A percentile compares a stretch with the other conserved stretches of the same genome.
phyloP scores from a whole-genome alignment of 768 basidiomycete species.

The Paxillus ammoniavirescens region DNA sequence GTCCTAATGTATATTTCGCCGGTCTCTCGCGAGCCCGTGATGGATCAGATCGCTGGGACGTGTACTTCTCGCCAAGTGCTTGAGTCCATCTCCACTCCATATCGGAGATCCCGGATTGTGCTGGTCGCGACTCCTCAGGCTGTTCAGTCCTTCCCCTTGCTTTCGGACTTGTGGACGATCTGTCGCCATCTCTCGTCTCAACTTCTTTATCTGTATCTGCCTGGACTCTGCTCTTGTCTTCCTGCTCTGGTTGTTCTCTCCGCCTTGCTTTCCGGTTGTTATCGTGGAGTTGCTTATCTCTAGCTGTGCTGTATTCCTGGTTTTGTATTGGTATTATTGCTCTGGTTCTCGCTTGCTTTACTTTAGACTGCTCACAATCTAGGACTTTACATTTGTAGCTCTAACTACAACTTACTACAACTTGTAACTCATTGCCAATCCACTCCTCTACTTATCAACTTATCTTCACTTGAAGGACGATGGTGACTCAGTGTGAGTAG shows the following conservation, averaged over 20 bases:
- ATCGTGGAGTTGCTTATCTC: background rate
- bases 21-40: conserved; percentile 28
- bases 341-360: background rate
- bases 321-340: background rate
- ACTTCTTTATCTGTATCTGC: background rate
- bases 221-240: background rate
- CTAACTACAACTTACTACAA: background rate
- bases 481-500: background rate
- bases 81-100: conserved; percentile 9
- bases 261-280: background rate
- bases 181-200: background rate
- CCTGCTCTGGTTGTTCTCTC: background rate
- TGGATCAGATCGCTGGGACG: conserved; percentile 30
- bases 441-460: background rate
- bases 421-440: background rate
- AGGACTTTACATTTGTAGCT: background rate
- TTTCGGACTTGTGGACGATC: background rate
- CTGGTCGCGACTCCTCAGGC: background rate
- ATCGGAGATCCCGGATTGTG: background rate
- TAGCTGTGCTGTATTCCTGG: background rate
- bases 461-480: background rate
- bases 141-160: background rate
- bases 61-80: conserved; percentile 19
- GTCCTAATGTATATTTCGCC: conserved; percentile 27
- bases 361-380: background rate